Evolutionary conservation across 129 eudicot species (phyloP).

Genomic region (Kitagawia praeruptora): DNA sequence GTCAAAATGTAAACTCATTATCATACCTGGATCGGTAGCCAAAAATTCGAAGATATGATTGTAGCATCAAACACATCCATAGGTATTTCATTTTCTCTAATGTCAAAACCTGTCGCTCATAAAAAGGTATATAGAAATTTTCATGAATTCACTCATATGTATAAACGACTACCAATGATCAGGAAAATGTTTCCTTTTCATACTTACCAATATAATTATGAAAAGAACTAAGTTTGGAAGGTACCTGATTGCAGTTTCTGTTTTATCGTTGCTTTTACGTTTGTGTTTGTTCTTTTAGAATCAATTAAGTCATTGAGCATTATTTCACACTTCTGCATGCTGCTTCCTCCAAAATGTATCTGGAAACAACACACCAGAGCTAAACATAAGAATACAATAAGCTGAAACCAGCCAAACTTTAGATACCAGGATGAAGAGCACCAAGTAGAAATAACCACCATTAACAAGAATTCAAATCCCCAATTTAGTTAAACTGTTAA

Average conservation of each 20-base stretch:
- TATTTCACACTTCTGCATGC: conserved; percentile 98
- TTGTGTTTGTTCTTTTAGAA: conserved; percentile 84
- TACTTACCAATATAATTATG: neutral
- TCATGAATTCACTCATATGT: neutral
- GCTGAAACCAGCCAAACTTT: neutral
- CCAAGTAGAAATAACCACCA: neutral
- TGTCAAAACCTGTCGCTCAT: conserved; percentile 29
- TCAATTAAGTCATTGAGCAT: conserved; percentile 98
- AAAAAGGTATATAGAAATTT: neutral
- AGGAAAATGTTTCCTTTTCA: neutral
- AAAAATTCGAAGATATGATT: conserved; percentile 91
- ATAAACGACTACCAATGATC: neutral
- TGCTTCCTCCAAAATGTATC: conserved; percentile 99
- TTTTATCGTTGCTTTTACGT: conserved; percentile 71
- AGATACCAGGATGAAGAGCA: neutral
- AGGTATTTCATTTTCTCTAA: conserved; percentile 39
- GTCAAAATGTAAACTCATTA: neutral
- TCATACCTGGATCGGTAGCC: conserved; percentile 97
- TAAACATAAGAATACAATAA: conserved; percentile 5
- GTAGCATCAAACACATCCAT: conserved; percentile 67
- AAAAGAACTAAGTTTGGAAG: neutral
- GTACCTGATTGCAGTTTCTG: conserved; percentile 56
- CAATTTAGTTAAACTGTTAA: conserved; percentile 5
- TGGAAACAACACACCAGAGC: conserved; percentile 20
- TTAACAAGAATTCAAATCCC: neutral